Conservation (phyloP, 148 eudicot species). For the Chenopodium formosanum region DNA sequence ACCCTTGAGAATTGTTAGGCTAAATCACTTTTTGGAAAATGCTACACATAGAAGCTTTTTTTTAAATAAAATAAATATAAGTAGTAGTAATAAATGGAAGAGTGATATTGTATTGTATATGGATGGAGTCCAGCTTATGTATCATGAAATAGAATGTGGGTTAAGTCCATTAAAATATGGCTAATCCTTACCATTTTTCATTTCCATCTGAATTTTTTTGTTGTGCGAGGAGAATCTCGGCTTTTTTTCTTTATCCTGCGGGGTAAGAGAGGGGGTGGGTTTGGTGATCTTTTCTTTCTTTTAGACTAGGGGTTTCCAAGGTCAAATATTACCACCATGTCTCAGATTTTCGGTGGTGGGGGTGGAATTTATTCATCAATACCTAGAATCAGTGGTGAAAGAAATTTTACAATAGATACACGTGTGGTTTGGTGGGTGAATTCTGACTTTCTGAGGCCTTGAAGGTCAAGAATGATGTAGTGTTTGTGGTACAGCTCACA, state of each 20-base stretch:
- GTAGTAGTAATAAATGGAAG: not conserved
- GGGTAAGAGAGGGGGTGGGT: not conserved
- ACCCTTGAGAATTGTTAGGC: not conserved
- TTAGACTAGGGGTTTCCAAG: not conserved
- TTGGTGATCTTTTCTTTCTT: not conserved
- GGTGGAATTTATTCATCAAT: not conserved
- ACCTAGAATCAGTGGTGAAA: not conserved
- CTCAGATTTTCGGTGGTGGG: not conserved
- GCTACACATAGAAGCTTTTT: not conserved
- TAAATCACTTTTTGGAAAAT: not conserved
- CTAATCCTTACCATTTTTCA: not conserved
- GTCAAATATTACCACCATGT: not conserved
- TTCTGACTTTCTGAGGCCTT: no score
- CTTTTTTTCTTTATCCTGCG: not conserved
- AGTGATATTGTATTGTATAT: not conserved
- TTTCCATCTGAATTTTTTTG: not conserved
- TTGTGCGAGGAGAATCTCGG: not conserved
- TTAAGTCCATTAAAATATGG: not conserved
- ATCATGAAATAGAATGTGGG: not conserved
- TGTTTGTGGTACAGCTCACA: not conserved
- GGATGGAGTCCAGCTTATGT: not conserved
- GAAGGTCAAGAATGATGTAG: not conserved
- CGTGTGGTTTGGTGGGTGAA: not conserved
- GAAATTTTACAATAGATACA: no score
- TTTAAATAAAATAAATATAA: no score